Conservation (phyloP, 2,329 filamentous ascomycete species). For the Sarocladium brachiariae region DNA sequence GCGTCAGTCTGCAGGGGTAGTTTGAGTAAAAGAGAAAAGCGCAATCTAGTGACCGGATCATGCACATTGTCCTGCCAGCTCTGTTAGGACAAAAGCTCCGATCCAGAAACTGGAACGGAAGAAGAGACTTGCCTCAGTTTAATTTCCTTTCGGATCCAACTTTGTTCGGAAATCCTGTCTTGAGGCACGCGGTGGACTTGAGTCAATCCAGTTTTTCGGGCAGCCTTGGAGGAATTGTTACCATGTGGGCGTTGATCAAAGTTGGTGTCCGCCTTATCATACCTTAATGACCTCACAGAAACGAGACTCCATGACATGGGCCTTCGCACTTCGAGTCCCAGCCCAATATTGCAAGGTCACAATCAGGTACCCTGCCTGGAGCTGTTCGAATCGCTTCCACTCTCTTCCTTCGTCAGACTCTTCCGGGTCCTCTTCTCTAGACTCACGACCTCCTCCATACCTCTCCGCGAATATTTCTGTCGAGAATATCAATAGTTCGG, state of each 20-base stretch:
- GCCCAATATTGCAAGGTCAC: constrained; percentile 3
- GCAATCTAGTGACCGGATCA: constrained; percentile 5
- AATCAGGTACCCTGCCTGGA: constrained; percentile 3
- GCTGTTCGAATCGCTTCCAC: constrained; percentile 4
- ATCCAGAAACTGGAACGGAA: background rate
- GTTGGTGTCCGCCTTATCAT: background rate
- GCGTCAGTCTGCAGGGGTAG: background rate
- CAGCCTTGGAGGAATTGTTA: background rate
- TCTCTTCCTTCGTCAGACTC: background rate
- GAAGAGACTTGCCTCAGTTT: background rate
- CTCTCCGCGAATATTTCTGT: background rate
- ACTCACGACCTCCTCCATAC: background rate
- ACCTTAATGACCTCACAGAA: constrained; percentile 4
- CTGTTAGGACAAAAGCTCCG: background rate
- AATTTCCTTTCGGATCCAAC: constrained; percentile 6
- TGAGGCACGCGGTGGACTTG: constrained; percentile 1
- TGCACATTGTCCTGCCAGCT: background rate
- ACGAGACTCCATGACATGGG: constrained; percentile 5
- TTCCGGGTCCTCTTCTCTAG: background rate
- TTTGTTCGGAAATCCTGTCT: constrained; percentile 4
- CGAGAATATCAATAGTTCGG: background rate
- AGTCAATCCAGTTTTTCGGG: background rate
- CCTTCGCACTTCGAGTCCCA: constrained; percentile 2
- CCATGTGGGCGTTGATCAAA: background rate
- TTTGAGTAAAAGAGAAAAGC: constrained; percentile 7